Evolutionary conservation across 1,284 basidiomycete species (phyloP), one percentile per base, ranked within the genome.

Genomic region (Chiua sp.): DNA sequence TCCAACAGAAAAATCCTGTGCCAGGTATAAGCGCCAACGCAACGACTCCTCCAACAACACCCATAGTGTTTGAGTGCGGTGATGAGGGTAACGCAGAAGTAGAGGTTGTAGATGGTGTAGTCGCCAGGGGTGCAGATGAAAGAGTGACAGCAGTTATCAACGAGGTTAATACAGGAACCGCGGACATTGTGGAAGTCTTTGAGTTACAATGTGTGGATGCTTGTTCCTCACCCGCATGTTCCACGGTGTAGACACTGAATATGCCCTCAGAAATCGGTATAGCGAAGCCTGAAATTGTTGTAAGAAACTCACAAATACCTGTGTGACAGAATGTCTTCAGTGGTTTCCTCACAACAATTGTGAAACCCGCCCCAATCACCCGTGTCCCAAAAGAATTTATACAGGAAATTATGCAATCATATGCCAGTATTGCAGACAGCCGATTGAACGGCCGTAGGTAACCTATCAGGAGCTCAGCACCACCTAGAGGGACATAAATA

Each of bases 201-300:
- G 61, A 56, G 16, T 66, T 65, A 51, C 70, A 72, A 55, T 69
- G 63, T 47, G 69, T 73, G 59, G 71, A 73, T 3, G 58, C 62
- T 50, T 69, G 63, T 50, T 68, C 62, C 55, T 62, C 61, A 13
- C 37, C 58, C 15, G 66, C 51, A 12, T 61, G 63, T 42, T 70
- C 63, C 53, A 61, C 58, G 7, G 67, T 72, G 51, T 59, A 72
- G 12, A 62, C 50, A 47, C 72, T 73, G 53, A 10, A 20, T 23
- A 37, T 28, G n/a, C 23, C 18, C 22, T 47, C 35, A 35, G 12
- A 35, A 16, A 35, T 42, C 44, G 39, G 18, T 4, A 13, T 10
- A 32, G 28, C 47, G 18, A 42, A 16, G 16, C 35, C 47, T 20
- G 23, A 35, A 37, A 7, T 39, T 23, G 30, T 20, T 3, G 26